These are phyloP conservation scores for Suillus luteus DNA, from an alignment of 768 basidiomycete species.

Conservation along the genomic window DNA sequence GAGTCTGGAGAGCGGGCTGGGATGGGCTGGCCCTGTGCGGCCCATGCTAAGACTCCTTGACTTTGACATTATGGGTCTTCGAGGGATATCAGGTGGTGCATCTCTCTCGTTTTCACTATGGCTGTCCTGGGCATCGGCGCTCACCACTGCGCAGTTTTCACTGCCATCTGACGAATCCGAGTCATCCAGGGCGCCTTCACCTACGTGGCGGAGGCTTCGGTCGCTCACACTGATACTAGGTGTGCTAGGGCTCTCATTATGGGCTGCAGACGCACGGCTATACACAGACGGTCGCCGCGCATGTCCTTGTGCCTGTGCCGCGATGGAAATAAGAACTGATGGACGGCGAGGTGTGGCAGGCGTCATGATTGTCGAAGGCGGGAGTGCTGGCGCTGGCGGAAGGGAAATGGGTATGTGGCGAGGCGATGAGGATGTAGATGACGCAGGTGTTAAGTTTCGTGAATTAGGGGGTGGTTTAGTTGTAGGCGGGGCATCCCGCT, in stretches of 20 bases:
- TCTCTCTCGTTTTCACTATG: constrained; percentile 38
- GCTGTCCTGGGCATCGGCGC: constrained; percentile 22
- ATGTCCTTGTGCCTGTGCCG: constrained; percentile 33
- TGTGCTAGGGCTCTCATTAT: constrained; percentile 35
- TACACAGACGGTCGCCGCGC: constrained; percentile 41
- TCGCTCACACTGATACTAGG: constrained; percentile 38
- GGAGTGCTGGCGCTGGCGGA: constrained; percentile 40
- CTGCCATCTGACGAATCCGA: constrained; percentile 61
- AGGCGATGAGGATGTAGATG: constrained; percentile 62
- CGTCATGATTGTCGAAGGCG: constrained; percentile 44
- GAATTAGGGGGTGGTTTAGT: constrained; percentile 39
- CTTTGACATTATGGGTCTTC: constrained; percentile 34
- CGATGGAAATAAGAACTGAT: constrained; percentile 40
- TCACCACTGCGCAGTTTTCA: constrained; percentile 21
- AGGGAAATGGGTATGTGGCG: constrained; percentile 41
- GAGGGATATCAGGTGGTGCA: constrained; percentile 11
- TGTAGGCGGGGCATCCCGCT: constrained; percentile 16
- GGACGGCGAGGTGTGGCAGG: constrained; percentile 45
- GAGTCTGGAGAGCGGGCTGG: constrained; percentile 67
- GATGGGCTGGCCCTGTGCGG: constrained; percentile 41
- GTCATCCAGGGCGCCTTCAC: constrained; percentile 78
- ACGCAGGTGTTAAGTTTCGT: constrained; percentile 55
- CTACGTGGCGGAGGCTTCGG: constrained; percentile 60
- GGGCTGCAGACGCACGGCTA: constrained; percentile 45
- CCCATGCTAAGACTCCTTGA: constrained; percentile 37